These are phyloP conservation scores for Kewa caespitosa DNA, from an alignment of 179 eudicot species.

Conservation along the genomic window DNA sequence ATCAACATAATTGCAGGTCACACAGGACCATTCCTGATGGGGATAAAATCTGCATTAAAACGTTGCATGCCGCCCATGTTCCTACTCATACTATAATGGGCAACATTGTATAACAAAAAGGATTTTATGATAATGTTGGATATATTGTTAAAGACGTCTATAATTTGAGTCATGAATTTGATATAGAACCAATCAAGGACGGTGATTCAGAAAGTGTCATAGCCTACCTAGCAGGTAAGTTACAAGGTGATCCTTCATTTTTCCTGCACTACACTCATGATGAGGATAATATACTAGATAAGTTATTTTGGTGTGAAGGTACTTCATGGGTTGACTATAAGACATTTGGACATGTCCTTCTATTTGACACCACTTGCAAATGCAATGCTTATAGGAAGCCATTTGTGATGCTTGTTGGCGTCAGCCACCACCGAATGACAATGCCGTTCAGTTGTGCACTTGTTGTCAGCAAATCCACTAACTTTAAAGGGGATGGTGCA, in stretches of 20 bases:
- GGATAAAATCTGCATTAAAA: too few relatives aligned
- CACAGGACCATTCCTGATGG: too few relatives aligned
- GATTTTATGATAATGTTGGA: too few relatives aligned
- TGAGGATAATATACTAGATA: too few relatives aligned
- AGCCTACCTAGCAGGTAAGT: background rate
- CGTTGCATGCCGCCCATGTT: too few relatives aligned
- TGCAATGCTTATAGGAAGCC: slow-evolving; percentile 5
- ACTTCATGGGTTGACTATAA: background rate
- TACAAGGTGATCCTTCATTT: background rate
- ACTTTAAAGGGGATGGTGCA: background rate
- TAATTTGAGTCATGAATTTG: too few relatives aligned
- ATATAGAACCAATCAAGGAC: too few relatives aligned
- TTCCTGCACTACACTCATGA: background rate
- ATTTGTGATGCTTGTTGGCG: slow-evolving; percentile 3
- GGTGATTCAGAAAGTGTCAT: background rate
- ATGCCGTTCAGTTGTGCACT: slow-evolving; percentile 10
- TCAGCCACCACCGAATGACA: background rate
- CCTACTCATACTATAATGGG: too few relatives aligned
- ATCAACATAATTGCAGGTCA: too few relatives aligned
- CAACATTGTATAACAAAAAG: too few relatives aligned
- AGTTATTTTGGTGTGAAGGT: background rate
- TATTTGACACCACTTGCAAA: slow-evolving; percentile 16
- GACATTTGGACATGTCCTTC: background rate
- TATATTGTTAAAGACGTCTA: too few relatives aligned
- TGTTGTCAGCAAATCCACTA: too few relatives aligned